phyloP scores from a whole-genome alignment of 2,329 filamentous ascomycete genomes.

The Elsinoe batatas region DNA sequence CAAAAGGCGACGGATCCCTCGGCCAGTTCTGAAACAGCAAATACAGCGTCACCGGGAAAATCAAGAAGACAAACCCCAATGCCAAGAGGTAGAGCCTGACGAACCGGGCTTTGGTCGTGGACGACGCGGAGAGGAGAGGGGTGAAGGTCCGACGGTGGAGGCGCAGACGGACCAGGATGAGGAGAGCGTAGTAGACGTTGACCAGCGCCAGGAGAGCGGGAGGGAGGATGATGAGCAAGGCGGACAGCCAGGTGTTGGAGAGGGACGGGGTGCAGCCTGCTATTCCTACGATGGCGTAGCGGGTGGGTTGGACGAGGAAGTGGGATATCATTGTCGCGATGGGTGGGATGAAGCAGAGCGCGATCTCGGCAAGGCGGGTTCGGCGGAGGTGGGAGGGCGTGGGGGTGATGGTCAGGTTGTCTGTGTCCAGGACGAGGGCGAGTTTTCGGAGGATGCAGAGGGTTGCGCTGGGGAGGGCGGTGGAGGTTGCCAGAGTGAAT shows the following conservation, averaged over 20 bases:
- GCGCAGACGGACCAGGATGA: conserved; percentile 51
- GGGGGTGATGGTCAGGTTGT: conserved; percentile 43
- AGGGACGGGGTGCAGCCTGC: conserved; percentile 48
- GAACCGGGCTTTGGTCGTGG: conserved; percentile 51
- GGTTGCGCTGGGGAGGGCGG: conserved; percentile 44
- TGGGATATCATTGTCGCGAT: conserved; percentile 46
- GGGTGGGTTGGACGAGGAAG: conserved; percentile 48
- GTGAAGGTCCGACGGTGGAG: conserved; percentile 51
- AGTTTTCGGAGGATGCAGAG: conserved; percentile 52
- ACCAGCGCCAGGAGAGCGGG: conserved; percentile 44
- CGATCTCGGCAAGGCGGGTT: conserved; percentile 41
- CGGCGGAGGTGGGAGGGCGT: conserved; percentile 39
- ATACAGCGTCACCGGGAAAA: conserved; percentile 45
- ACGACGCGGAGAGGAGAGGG: conserved; percentile 43
- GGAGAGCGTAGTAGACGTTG: conserved; percentile 50
- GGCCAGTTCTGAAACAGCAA: conserved; percentile 38
- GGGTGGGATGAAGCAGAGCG: conserved; percentile 49
- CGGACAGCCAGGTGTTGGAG: conserved; percentile 48
- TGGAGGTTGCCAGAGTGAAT: conserved; percentile 43
- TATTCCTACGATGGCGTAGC: conserved; percentile 51
- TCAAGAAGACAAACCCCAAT: conserved; percentile 38
- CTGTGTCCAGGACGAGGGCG: conserved; percentile 50
- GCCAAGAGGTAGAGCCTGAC: conserved; percentile 51
- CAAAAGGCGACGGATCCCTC: conserved; percentile 23
- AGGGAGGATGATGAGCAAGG: conserved; percentile 48